These are phyloP conservation scores for Celoporthe dispersa DNA, from an alignment of 2,329 filamentous ascomycete species.

Conservation along the genomic window DNA sequence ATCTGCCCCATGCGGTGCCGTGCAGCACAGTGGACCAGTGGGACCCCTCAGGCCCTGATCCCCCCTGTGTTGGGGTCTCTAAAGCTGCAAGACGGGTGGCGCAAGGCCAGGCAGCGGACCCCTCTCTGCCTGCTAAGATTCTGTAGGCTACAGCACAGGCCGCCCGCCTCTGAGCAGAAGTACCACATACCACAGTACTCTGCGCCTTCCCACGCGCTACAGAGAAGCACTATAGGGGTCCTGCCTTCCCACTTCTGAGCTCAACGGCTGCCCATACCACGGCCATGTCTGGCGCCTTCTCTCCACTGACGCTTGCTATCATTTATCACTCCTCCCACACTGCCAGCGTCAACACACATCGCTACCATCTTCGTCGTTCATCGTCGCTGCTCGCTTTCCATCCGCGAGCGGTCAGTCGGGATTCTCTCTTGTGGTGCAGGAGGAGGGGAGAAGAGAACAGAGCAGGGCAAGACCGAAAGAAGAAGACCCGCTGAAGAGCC, in stretches of 20 bases:
- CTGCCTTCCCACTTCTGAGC: not conserved
- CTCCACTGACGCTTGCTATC: not conserved
- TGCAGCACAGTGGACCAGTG: not conserved
- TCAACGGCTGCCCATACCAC: not conserved
- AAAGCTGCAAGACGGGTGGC: not conserved
- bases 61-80: not conserved
- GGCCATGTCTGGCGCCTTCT: not conserved
- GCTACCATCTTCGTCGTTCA: too few relatives aligned
- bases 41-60: not conserved
- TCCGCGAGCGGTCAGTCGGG: not conserved
- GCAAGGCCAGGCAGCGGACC: not conserved
- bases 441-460: not conserved
- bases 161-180: not conserved
- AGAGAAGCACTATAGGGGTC: not conserved
- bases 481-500: not conserved
- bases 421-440: too few relatives aligned
- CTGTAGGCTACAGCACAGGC: conserved; percentile 1
- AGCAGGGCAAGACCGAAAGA: not conserved
- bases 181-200: not conserved
- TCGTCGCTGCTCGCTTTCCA: not conserved
- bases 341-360: too few relatives aligned
- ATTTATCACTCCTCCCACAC: not conserved
- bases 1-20: conserved; percentile 5
- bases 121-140: not conserved
- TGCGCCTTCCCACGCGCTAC: not conserved